phyloP scores from a whole-genome alignment of 2,329 filamentous ascomycete species.

The Gaeumannomyces sp. region DNA sequence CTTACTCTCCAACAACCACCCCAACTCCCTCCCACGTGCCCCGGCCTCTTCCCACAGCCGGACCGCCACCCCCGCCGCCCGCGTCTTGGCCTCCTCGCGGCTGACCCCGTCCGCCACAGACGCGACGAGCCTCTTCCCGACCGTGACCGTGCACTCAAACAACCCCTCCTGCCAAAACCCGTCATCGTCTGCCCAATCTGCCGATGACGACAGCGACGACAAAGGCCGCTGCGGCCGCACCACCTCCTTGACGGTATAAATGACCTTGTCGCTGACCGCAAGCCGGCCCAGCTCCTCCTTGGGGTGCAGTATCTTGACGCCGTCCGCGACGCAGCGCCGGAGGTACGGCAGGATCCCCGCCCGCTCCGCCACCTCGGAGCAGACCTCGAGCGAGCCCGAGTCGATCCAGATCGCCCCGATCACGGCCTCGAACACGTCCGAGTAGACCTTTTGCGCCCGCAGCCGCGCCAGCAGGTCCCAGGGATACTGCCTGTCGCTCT shows the following conservation, averaged over 20 bases:
- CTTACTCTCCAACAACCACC: background rate
- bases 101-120: constrained; percentile 39
- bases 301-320: constrained; percentile 53
- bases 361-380: constrained; percentile 51
- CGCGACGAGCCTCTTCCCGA: constrained; percentile 42
- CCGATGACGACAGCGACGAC: background rate
- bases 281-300: constrained; percentile 63
- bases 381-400: constrained; percentile 55
- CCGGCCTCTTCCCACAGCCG: constrained; percentile 15
- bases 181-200: constrained; percentile 1
- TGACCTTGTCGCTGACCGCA: constrained; percentile 44
- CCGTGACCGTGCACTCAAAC: constrained; percentile 40
- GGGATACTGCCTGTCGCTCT: constrained; percentile 54
- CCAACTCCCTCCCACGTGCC: constrained; percentile 3
- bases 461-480: constrained; percentile 67
- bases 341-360: constrained; percentile 63
- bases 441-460: constrained; percentile 68
- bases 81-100: constrained; percentile 47
- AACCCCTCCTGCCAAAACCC: constrained; percentile 12
- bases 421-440: constrained; percentile 74
- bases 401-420: constrained; percentile 84
- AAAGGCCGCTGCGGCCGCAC: background rate
- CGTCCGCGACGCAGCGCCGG: constrained; percentile 50
- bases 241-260: constrained; percentile 39
- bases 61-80: constrained; percentile 48